Base-by-base conservation (phyloP, 1,139 yeast species). In the Yamadazyma trypodendri region DNA sequence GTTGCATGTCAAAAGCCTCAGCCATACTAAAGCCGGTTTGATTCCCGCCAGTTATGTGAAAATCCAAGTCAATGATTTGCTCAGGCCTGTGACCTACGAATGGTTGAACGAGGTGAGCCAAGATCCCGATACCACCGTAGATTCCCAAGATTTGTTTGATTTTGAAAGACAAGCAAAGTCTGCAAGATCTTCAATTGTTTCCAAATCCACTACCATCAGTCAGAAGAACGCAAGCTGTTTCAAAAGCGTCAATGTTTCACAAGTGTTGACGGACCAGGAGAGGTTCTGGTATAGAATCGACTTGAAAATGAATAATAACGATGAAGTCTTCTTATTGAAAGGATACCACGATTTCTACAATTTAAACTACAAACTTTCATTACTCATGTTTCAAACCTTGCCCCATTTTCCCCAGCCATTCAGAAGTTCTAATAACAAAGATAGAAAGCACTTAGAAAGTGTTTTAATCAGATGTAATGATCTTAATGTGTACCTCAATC, bases 241-340 rank as follows among this genome's bases (percentile, higher is more conserved):
- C 1, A 48, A 60, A 18, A 45, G 56, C 7, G 61, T 65, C 0
- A 53, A 60, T 15, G 65, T 68, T 11, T 49, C 65, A 13, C 63
- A 66, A 41, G 69, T 67, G 36, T 56, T 67, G 25, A 56, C 63
- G 25, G 56, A 42, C 33, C 56, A 66, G 13, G 63, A 68, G 30
- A 48, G 70, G 33, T 65, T 60, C 45, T 69, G 75, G 75, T 71
- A 70, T 50, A 51, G 75, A 31, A 50, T 71, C 23, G 76, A 70
- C 42, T 49, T 69, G 11, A 55, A 51, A 17, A 60, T 58, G 40
- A 56, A 65, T 13, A 62, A 65, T 42, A 55, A 57, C 28, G 57
- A 64, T 24, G 58, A 52, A 24, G 43, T 56, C 31, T 61, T 56
- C 38, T 43, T 68, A 14, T 60, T 70, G 35, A 60, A 72, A 30